Conservation (phyloP, 2,329 filamentous ascomycete species). For the Diaporthe amygdali region DNA sequence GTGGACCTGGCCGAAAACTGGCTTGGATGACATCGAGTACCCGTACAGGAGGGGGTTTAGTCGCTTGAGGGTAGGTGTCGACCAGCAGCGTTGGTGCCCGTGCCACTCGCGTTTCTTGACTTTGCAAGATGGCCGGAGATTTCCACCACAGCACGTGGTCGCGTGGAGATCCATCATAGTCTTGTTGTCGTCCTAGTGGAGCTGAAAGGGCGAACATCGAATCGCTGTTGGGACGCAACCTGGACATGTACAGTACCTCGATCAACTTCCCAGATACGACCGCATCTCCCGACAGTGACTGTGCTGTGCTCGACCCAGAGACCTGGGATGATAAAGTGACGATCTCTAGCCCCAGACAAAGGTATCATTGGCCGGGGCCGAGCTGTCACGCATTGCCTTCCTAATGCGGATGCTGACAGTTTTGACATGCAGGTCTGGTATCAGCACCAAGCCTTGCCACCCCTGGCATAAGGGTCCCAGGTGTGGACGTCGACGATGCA, state of each 20-base stretch:
- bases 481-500: conserved; percentile 8
- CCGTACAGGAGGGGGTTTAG: background rate
- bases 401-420: background rate
- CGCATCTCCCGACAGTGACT: background rate
- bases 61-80: background rate
- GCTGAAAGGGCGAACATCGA: conserved; percentile 9
- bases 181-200: conserved; percentile 3
- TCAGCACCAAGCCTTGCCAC: background rate
- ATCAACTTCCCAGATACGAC: conserved; percentile 7
- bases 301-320: conserved; percentile 9
- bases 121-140: conserved; percentile 14
- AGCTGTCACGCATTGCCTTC: conserved; percentile 13
- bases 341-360: background rate
- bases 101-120: background rate
- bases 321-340: conserved; percentile 9
- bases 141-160: conserved; percentile 13
- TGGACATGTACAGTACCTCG: background rate
- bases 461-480: conserved; percentile 8
- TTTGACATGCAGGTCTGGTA: conserved; percentile 14
- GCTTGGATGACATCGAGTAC: conserved; percentile 1
- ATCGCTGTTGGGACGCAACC: background rate
- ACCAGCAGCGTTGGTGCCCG: background rate
- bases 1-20: background rate
- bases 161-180: conserved; percentile 11
- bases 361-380: conserved; percentile 12